Evolutionary conservation across 495 filamentous ascomycete genomes (phyloP), one percentile per base, ranked within the genome.

Genomic region (Aspergillus haitiensis): DNA sequence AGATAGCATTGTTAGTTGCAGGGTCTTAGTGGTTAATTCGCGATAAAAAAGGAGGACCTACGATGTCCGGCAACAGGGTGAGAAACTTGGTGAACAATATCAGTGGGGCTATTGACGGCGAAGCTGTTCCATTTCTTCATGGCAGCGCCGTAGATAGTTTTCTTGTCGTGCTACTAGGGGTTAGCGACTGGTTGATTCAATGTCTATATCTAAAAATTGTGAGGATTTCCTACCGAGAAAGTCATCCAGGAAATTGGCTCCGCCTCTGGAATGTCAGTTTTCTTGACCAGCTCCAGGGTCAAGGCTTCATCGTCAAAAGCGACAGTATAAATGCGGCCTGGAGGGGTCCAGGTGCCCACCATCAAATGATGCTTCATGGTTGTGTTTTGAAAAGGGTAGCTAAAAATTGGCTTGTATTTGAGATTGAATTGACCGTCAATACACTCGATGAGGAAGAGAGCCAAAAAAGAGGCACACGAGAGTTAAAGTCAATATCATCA

Each of bases 171-270:
- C 81, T 89, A 67, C 53, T 52, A 32, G 33, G 74, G 32, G 18
- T 45, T 33, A 40, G 60, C 40, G 16, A 39, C 34, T 21, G 47
- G 45, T 57, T 33, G 33, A 39, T 40, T 48, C 11, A 34, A 16
- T 39, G 10, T 3, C 12, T 44, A 13, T 31, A n/a, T 21, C 18
- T 34, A 18, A 12, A 12, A 7, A 16, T 11, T 42, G 48, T n/a
- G 13, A 44, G 32, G 13, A 39, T 42, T 13, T 72, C 83, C 71
- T 77, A 89, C 88, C 67, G 90, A 87, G 66, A 93, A 91, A 42
- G 88, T 87, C 86, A 94, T 92, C 90, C 90, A 94, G 64, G 89
- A 92, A 66, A 94, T 93, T 4, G 90, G 87, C 75, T 94, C 89
- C 48, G 91, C 86, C 40, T 88, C 75, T 8, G 89, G 88, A 59